Evolutionary conservation across 2,329 filamentous ascomycete species (phyloP).

Genomic region (Xylaria sp.): DNA sequence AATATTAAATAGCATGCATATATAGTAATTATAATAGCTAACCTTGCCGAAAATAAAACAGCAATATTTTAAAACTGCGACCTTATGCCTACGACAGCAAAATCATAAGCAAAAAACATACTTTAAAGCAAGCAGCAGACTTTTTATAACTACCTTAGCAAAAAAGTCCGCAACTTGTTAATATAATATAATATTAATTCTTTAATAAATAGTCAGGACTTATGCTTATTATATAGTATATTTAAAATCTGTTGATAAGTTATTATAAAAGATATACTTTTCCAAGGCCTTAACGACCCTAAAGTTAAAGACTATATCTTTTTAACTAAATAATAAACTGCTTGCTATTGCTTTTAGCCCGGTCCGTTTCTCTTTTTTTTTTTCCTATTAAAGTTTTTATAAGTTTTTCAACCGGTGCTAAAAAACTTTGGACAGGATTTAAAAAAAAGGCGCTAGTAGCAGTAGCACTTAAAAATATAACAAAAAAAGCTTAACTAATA

Average conservation of each 20-base stretch:
- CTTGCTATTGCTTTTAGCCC: too few species aligned
- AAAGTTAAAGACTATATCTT: neutral
- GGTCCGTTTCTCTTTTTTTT: too few species aligned
- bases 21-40: neutral
- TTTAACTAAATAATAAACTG: neutral
- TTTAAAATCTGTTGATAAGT: neutral
- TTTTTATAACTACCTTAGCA: neutral
- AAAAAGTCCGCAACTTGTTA: neutral
- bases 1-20: neutral
- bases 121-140: neutral
- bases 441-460: too few species aligned
- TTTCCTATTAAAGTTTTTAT: too few species aligned
- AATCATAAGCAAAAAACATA: neutral
- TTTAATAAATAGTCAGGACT: neutral
- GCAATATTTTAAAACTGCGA: constrained; percentile 1
- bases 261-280: neutral
- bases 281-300: neutral
- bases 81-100: neutral
- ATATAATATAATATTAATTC: neutral
- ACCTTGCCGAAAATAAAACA: neutral
- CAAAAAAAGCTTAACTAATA: too few species aligned
- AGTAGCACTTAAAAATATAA: too few species aligned
- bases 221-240: too few species aligned
- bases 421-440: too few species aligned
- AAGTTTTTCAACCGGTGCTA: too few species aligned